Percentiles rank a stretch among this genome's conserved stretches.
Evolutionary conservation across 805 yeast genomes (phyloP).

Genomic region (Clavispora phyllophila): DNA sequence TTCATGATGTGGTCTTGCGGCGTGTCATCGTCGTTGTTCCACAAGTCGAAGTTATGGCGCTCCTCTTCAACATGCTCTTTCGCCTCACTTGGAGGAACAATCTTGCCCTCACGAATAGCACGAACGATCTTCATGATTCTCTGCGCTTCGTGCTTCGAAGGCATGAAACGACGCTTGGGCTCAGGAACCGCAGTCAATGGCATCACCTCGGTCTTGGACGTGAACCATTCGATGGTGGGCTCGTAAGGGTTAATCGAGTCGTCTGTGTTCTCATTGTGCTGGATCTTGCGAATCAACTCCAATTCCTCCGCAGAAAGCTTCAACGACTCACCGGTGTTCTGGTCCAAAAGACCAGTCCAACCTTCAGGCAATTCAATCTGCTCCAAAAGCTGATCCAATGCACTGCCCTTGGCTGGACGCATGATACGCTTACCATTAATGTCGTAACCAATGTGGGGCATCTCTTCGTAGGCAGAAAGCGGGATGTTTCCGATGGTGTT

Average conservation of each 20-base stretch:
- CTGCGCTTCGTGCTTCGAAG: conserved; percentile 95
- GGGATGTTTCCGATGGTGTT: conserved; percentile 96
- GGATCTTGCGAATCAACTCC: conserved; percentile 81
- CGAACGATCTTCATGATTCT: conserved; percentile 92
- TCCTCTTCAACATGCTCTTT: conserved; percentile 50
- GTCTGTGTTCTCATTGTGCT: conserved; percentile 77
- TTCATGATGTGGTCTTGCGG: conserved; percentile 79
- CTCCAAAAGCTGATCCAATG: conserved; percentile 84
- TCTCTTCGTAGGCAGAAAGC: conserved; percentile 87
- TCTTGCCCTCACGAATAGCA: conserved; percentile 95
- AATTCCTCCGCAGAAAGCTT: conserved; percentile 83
- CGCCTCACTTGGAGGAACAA: conserved; percentile 65
- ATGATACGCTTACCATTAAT: conserved; percentile 96
- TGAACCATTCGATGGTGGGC: conserved; percentile 94
- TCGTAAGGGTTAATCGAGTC: conserved; percentile 82
- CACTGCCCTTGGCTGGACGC: conserved; percentile 98
- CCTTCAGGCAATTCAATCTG: conserved; percentile 94
- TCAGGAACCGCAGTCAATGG: conserved; percentile 93
- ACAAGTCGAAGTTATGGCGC: conserved; percentile 63
- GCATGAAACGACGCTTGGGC: conserved; percentile 95
- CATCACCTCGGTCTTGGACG: conserved; percentile 77
- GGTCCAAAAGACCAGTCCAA: conserved; percentile 95
- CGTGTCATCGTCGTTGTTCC: conserved; percentile 58
- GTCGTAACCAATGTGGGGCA: conserved; percentile 96
- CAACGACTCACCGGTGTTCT: conserved; percentile 78